Evolutionary conservation across 805 yeast genomes (phyloP), one percentile per base, ranked within the genome.

Genomic region (Tetrapisispora phaffii): DNA sequence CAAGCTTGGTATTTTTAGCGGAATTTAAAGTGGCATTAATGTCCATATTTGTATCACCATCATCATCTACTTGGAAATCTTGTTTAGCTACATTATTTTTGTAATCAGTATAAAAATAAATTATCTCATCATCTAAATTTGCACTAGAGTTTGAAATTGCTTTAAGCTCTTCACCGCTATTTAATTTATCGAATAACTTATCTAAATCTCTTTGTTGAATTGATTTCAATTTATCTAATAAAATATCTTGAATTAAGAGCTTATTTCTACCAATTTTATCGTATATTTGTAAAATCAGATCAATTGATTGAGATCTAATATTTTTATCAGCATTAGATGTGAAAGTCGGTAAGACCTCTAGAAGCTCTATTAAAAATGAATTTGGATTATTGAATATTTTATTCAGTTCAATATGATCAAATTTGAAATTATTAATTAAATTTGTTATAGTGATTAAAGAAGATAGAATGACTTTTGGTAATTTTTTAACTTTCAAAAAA

Each of bases 161-260:
- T 20, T 17, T 38, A 19, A 38, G 19, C 5, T 21, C 7, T 17
- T 38, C 41, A 26, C 41, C 41, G 19, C 19, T 38, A 19, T 28
- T 38, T n/a, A 38, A 38, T 35, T 34, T 44, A 16, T 40, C 44
- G 60, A 90, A 86, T 22, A 77, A 79, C 31, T 77, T 76, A 7
- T 77, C 70, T 47, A 90, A 71, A 58, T 89, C 97, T 50, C 82
- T 84, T 63, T 86, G 90, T 62, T 90, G 97, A 19, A 88, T 86
- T 0, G 96, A 95, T 60, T 90, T 93, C 65, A 93, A 72, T 23
- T 78, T 79, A 2, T 82, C 75, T 45, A 86, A 75, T 34, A 87
- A 65, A 0, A 80, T 59, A 15, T 72, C 70, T 43, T 79, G 79
- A 34, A 86, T 66, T 0, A 77, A 62, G 19, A 66, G 75, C 24